Evolutionary conservation across 75 land plant species (phyloP), one percentile per base, ranked within the genome.

Genomic region (Pinus taeda): DNA sequence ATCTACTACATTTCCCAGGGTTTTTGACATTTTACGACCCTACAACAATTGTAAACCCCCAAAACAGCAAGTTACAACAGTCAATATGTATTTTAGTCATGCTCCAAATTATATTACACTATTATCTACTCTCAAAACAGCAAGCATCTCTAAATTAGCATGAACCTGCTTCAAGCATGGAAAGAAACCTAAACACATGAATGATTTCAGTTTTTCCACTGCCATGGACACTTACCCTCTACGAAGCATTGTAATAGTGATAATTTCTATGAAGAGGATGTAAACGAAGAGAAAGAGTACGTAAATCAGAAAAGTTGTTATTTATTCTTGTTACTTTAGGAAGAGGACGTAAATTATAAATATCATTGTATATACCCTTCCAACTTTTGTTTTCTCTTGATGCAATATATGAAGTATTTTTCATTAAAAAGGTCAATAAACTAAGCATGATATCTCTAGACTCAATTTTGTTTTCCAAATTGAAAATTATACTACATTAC

Each of bases 21-120:
- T 81, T 72, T 97, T 97, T 59, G 99, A 97, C 98, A 97, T 97
- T 85, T 95, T 97, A 53, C 96, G 79, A 6, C 98, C 98, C 98
- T 97, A 87, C 82, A 80, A 58, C 12, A 39, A 24, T 75, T 55
- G 42, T 24, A 56, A 63, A 26, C 66, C 55, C 11, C 55, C 55
- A 49, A 49, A 49, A 11, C 9, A 49, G 11, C 55, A 49, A 49
- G 1, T 49, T 49, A 49, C 11, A 49, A 39, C 42, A 49, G 55
- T 49, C 55, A 42, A 66, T 8, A 42, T 37, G 2, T 69, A 69
- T 69, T 20, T 18, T 20, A 69, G 36, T 69, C 49, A 37, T 42
- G 39, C 49, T 39, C 24, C 71, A n/a, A n/a, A 65, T 33, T 65
- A 69, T 42, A 20, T 69, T 42, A 69, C 22, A n/a, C 11, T 42